Evolutionary conservation across 2,329 filamentous ascomycete genomes (phyloP).

Genomic region (Huntiella omanensis): DNA sequence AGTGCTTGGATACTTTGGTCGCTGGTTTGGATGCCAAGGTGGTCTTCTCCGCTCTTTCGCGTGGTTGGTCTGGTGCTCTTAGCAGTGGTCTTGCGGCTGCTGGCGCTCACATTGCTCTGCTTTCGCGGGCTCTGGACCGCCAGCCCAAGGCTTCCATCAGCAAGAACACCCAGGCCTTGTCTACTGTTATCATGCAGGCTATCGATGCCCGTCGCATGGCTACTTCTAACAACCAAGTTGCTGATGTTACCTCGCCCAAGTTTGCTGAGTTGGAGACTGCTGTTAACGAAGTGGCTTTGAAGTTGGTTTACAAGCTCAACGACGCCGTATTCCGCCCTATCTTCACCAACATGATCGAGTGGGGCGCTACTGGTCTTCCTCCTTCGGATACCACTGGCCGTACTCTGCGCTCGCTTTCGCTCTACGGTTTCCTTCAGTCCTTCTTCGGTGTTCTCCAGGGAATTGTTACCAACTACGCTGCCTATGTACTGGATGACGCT

Average conservation of each 20-base stretch:
- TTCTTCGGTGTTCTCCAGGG: slow-evolving; percentile 83
- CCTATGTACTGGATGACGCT: slow-evolving; percentile 62
- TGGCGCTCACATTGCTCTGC: slow-evolving; percentile 47
- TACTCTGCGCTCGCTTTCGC: slow-evolving; percentile 47
- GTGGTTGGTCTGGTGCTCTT: slow-evolving; percentile 51
- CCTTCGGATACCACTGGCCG: slow-evolving; percentile 42
- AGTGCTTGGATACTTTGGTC: slow-evolving; percentile 57
- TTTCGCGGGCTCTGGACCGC: slow-evolving; percentile 54
- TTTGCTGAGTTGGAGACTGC: slow-evolving; percentile 42
- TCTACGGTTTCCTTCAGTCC: slow-evolving; percentile 61
- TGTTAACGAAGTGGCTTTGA: slow-evolving; percentile 54
- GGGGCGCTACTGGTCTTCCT: slow-evolving; percentile 41
- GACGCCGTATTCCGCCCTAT: slow-evolving; percentile 84
- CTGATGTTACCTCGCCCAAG: slow-evolving; percentile 25
- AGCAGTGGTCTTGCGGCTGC: slow-evolving; percentile 42
- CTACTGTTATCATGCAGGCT: slow-evolving; percentile 38
- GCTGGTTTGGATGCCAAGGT: slow-evolving; percentile 59
- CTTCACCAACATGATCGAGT: slow-evolving; percentile 72
- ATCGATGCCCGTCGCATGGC: slow-evolving; percentile 48
- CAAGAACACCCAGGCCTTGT: slow-evolving; percentile 54
- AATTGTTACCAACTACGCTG: slow-evolving; percentile 82
- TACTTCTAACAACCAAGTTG: slow-evolving; percentile 26
- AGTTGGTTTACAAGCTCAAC: slow-evolving; percentile 93
- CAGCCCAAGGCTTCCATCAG: slow-evolving; percentile 62
- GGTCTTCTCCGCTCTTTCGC: slow-evolving; percentile 54